Percentiles rank a stretch among this genome's conserved stretches.
phyloP scores from a whole-genome alignment of 2,329 filamentous ascomycete genomes.

The Phyllosticta citrichinensis region DNA sequence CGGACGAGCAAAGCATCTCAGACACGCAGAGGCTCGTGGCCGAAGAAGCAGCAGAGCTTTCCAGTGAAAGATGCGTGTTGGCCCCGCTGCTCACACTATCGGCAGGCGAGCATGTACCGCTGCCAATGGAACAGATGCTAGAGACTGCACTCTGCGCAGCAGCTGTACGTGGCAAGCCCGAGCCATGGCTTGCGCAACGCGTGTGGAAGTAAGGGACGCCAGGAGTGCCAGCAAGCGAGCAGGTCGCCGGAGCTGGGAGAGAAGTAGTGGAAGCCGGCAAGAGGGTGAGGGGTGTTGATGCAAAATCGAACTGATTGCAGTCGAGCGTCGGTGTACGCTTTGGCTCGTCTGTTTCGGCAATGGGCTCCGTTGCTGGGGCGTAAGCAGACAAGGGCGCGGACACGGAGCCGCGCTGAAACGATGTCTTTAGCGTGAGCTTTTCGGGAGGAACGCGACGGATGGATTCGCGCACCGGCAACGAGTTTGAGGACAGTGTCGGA shows the following conservation, averaged over 20 bases:
- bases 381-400: neutral
- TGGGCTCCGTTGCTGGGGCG: slow-evolving; percentile 3
- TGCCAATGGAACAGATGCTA: neutral
- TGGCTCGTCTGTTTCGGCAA: slow-evolving; percentile 4
- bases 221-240: neutral
- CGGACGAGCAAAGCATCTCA: neutral
- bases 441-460: slow-evolving; percentile 1
- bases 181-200: neutral
- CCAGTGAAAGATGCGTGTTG: neutral
- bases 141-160: neutral
- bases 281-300: neutral
- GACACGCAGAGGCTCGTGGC: neutral
- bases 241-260: neutral
- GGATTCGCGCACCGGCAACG: neutral
- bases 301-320: neutral
- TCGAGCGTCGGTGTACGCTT: slow-evolving; percentile 3
- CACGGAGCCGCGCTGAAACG: neutral
- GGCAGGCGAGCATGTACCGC: neutral
- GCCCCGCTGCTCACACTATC: neutral
- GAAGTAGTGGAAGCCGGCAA: neutral
- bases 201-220: neutral
- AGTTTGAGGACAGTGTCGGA: neutral
- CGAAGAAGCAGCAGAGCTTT: neutral
- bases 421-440: slow-evolving; percentile 7
- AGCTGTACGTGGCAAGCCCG: neutral